Conservation (phyloP, 1,284 basidiomycete genomes). For the Cystobasidium sp. region DNA sequence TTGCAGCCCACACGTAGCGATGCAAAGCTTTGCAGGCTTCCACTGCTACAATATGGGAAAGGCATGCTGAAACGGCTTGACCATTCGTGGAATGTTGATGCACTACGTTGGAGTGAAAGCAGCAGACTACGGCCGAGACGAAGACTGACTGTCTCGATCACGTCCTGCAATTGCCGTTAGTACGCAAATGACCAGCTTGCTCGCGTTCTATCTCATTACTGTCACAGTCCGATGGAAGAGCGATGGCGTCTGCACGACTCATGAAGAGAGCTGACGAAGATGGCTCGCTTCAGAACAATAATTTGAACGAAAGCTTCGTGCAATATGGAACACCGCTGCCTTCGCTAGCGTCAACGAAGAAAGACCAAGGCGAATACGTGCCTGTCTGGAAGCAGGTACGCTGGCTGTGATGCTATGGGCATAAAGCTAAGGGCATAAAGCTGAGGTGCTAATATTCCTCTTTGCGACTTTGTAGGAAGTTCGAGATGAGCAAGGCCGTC, state of each 20-base stretch:
- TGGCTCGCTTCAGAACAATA: slow-evolving; percentile 69
- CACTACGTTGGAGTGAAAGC: too few relatives aligned
- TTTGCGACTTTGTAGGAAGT: slow-evolving; percentile 63
- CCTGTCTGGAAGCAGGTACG: slow-evolving; percentile 82
- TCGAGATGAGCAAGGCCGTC: slow-evolving; percentile 88
- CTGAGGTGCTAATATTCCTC: not conserved
- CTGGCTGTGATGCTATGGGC: slow-evolving; percentile 59
- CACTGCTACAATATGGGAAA: too few relatives aligned
- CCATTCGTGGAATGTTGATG: too few relatives aligned
- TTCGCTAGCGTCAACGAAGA: slow-evolving; percentile 77
- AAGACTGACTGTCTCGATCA: too few relatives aligned
- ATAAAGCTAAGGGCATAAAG: not conserved
- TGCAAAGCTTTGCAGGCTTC: too few relatives aligned
- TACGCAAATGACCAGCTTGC: too few relatives aligned
- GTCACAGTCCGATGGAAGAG: not conserved
- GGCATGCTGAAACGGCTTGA: too few relatives aligned
- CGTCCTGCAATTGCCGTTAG: too few relatives aligned
- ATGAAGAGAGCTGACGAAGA: slow-evolving; percentile 74
- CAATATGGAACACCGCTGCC: slow-evolving; percentile 72
- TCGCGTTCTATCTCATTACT: too few relatives aligned
- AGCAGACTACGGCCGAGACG: too few relatives aligned
- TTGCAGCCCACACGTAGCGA: too few relatives aligned
- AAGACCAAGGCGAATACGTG: slow-evolving; percentile 89
- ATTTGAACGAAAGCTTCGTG: slow-evolving; percentile 77
- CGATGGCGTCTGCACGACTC: slow-evolving; percentile 61